These are phyloP conservation scores for Scheffersomyces parashehatae DNA, from an alignment of 1,139 yeast species.

Conservation along the genomic window DNA sequence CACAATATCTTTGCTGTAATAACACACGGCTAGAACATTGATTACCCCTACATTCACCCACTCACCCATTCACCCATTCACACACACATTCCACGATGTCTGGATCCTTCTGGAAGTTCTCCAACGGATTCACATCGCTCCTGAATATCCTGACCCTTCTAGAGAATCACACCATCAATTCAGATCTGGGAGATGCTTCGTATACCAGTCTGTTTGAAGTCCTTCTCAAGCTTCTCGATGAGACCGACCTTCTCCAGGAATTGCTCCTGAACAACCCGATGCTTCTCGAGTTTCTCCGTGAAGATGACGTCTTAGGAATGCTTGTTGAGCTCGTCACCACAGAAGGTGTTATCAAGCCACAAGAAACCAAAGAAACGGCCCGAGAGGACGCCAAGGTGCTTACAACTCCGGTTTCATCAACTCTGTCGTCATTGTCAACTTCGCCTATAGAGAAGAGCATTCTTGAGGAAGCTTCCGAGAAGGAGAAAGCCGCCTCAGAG, in stretches of 20 bases:
- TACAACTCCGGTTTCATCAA: background rate
- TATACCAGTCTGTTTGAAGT: constrained; percentile 25
- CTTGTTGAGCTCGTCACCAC: constrained; percentile 69
- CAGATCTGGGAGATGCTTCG: constrained; percentile 25
- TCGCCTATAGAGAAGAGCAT: background rate
- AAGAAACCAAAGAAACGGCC: constrained; percentile 7
- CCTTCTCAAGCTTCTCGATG: constrained; percentile 74
- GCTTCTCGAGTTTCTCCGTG: constrained; percentile 77
- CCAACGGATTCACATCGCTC: constrained; percentile 77
- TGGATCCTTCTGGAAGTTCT: constrained; percentile 89
- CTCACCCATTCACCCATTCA: no score
- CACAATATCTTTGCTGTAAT: no score
- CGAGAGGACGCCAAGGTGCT: constrained; percentile 2
- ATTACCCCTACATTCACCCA: background rate
- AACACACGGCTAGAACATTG: background rate
- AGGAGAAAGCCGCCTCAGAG: constrained; percentile 4
- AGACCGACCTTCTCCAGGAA: constrained; percentile 83
- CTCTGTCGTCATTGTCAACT: no score
- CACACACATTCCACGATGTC: constrained; percentile 46
- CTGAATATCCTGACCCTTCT: constrained; percentile 75
- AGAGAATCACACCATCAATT: constrained; percentile 46
- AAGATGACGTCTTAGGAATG: constrained; percentile 64
- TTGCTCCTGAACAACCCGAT: constrained; percentile 79
- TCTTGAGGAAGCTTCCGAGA: constrained; percentile 1
- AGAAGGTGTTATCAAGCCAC: constrained; percentile 27